phyloP scores from a whole-genome alignment of 2,329 filamentous ascomycete genomes.

The Clarireedia paspali region DNA sequence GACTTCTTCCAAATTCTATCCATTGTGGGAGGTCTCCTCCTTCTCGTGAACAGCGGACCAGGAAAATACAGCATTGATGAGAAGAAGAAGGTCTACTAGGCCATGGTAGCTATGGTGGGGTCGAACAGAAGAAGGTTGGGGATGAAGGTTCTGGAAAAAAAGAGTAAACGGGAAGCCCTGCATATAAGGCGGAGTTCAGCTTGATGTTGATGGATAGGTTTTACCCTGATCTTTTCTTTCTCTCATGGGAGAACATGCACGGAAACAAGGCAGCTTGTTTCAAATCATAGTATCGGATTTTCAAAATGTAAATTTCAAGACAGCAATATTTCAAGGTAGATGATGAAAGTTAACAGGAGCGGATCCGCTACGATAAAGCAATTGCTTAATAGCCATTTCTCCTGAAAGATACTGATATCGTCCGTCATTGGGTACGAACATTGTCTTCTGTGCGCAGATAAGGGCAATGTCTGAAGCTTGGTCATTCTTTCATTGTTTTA shows the following conservation, averaged over 20 bases:
- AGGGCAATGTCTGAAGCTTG: too few relatives aligned
- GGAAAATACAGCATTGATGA: constrained; percentile 98
- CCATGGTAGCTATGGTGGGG: constrained; percentile 3
- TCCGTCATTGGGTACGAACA: not conserved
- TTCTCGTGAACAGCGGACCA: constrained; percentile 97
- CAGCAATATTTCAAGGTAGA: not conserved
- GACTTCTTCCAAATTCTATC: constrained; percentile 99
- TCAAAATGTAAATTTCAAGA: constrained; percentile 11
- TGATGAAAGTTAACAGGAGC: not conserved
- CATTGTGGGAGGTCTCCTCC: constrained; percentile 90
- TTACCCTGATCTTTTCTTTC: constrained; percentile 2
- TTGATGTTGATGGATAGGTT: not conserved
- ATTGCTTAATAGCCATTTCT: too few relatives aligned
- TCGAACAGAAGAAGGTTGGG: constrained; percentile 11
- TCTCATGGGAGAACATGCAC: not conserved
- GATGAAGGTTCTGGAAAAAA: constrained; percentile 15
- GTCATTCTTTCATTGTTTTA: too few relatives aligned
- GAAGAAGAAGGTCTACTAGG: constrained; percentile 99
- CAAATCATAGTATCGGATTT: constrained; percentile 8
- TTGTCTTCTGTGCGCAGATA: not conserved
- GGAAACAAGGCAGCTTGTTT: not conserved
- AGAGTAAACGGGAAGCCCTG: constrained; percentile 10
- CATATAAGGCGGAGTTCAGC: constrained; percentile 9
- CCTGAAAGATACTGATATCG: too few relatives aligned
- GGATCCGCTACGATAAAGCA: not conserved